Conservation (phyloP, 2,329 filamentous ascomycete species). For the Bipolaris bicolor region DNA sequence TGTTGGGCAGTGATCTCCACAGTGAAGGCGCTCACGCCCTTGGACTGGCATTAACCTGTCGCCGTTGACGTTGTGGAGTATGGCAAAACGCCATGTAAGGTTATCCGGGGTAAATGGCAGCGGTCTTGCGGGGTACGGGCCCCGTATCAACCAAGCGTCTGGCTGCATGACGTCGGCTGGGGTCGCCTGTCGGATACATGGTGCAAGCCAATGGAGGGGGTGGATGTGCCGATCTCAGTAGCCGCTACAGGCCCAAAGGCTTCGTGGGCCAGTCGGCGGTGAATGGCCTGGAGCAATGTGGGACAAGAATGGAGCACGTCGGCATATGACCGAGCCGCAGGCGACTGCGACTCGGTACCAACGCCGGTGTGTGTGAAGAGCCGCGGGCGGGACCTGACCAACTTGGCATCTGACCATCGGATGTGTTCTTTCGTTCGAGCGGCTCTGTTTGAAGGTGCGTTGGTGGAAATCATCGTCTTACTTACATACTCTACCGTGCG, state of each 20-base stretch:
- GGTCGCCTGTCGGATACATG: conserved; percentile 8
- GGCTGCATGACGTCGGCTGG: conserved; percentile 15
- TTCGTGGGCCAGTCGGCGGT: neutral
- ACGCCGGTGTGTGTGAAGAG: neutral
- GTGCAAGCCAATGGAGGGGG: conserved; percentile 2
- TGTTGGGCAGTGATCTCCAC: conserved; percentile 13
- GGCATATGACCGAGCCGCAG: conserved; percentile 4
- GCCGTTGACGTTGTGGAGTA: conserved; percentile 13
- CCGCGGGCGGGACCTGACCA: neutral
- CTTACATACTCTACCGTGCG: neutral
- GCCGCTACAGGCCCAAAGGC: conserved; percentile 9
- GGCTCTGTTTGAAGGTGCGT: too few relatives aligned
- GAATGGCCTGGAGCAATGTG: neutral
- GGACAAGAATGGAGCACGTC: neutral
- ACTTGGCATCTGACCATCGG: neutral
- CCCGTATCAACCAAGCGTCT: conserved; percentile 10
- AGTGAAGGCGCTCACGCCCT: conserved; percentile 1
- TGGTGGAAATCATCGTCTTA: neutral
- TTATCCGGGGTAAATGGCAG: conserved; percentile 23
- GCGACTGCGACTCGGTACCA: neutral
- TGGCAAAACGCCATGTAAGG: conserved; percentile 6
- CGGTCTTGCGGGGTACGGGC: conserved; percentile 29
- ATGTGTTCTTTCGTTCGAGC: neutral
- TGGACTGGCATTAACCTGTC: conserved; percentile 3
- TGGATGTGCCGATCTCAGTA: conserved; percentile 16